phyloP scores from a whole-genome alignment of 257 asterid species.

The Plectranthus barbatus region DNA sequence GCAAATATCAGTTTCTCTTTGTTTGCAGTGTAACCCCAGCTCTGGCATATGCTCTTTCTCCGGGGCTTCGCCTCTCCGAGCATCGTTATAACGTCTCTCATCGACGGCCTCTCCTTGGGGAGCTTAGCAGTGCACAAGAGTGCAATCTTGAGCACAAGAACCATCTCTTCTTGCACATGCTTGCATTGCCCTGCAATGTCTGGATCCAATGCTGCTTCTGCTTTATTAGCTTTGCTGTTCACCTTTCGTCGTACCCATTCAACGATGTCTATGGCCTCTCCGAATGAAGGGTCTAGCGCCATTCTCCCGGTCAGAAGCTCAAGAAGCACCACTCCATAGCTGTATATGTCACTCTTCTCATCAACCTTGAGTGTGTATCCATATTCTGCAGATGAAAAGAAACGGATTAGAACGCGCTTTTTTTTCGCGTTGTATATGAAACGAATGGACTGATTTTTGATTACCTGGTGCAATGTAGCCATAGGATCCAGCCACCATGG shows the following conservation, averaged over 20 bases:
- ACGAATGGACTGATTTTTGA: background rate
- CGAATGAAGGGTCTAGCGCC: conserved; percentile 58
- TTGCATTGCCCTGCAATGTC: conserved; percentile 60
- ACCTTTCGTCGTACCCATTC: conserved; percentile 56
- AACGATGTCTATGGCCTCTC: conserved; percentile 52
- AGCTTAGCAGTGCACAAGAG: conserved; percentile 74
- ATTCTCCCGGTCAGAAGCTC: conserved; percentile 66
- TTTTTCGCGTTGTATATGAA: background rate
- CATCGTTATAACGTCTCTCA: conserved; percentile 70
- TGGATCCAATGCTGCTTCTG: conserved; percentile 39
- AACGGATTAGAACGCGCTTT: background rate
- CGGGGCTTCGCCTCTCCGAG: conserved; percentile 84
- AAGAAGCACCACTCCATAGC: conserved; percentile 73
- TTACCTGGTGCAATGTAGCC: conserved; percentile 93
- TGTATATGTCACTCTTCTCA: conserved; percentile 77
- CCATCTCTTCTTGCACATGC: conserved; percentile 73
- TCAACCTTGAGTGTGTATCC: conserved; percentile 81
- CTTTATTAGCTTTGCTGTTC: conserved; percentile 19
- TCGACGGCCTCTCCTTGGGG: conserved; percentile 76
- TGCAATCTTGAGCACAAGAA: conserved; percentile 64
- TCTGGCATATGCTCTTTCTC: conserved; percentile 63
- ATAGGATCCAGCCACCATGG: conserved; percentile 85
- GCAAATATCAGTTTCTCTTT: conserved; percentile 62
- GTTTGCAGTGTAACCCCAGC: conserved; percentile 53
- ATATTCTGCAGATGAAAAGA: conserved; percentile 37